These are phyloP conservation scores for Suillus paluster DNA, from an alignment of 768 basidiomycete species.

Conservation along the genomic window DNA sequence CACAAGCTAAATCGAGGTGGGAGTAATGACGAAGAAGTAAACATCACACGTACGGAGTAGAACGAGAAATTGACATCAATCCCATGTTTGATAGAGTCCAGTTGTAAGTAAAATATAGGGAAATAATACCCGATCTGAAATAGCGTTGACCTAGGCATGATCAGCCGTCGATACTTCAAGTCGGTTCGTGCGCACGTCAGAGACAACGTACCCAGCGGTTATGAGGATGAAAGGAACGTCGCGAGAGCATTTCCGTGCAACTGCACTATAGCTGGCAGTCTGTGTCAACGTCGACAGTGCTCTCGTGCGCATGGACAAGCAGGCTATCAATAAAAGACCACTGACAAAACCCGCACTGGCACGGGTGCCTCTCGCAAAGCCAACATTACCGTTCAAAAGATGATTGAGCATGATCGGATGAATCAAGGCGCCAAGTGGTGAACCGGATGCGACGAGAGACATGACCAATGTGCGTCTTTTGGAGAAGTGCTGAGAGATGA, in stretches of 20 bases:
- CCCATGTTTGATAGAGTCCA: slow-evolving; percentile 55
- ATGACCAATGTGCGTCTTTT: slow-evolving; percentile 46
- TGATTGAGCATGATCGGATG: slow-evolving; percentile 68
- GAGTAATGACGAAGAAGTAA: background rate
- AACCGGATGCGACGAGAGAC: slow-evolving; percentile 50
- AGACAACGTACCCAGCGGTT: slow-evolving; percentile 24
- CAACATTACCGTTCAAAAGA: slow-evolving; percentile 42
- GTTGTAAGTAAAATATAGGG: slow-evolving; percentile 64
- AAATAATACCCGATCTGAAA: slow-evolving; percentile 48
- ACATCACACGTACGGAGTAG: slow-evolving; percentile 46
- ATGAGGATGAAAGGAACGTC: slow-evolving; percentile 30
- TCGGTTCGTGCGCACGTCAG: background rate
- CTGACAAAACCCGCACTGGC: slow-evolving; percentile 45
- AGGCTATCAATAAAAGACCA: slow-evolving; percentile 41
- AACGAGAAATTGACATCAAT: slow-evolving; percentile 52
- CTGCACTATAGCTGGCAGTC: slow-evolving; percentile 19
- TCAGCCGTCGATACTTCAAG: slow-evolving; percentile 1
- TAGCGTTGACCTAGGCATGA: slow-evolving; percentile 23
- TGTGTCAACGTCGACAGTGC: slow-evolving; percentile 22
- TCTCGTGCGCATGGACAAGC: slow-evolving; percentile 42
- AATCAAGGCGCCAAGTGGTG: slow-evolving; percentile 58
- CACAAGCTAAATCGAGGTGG: slow-evolving; percentile 41
- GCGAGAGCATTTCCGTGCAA: slow-evolving; percentile 24
- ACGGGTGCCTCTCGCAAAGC: slow-evolving; percentile 47
- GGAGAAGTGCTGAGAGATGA: slow-evolving; percentile 51